Evolutionary conservation across 2,329 filamentous ascomycete species (phyloP).

Genomic region (Nemania sp.): DNA sequence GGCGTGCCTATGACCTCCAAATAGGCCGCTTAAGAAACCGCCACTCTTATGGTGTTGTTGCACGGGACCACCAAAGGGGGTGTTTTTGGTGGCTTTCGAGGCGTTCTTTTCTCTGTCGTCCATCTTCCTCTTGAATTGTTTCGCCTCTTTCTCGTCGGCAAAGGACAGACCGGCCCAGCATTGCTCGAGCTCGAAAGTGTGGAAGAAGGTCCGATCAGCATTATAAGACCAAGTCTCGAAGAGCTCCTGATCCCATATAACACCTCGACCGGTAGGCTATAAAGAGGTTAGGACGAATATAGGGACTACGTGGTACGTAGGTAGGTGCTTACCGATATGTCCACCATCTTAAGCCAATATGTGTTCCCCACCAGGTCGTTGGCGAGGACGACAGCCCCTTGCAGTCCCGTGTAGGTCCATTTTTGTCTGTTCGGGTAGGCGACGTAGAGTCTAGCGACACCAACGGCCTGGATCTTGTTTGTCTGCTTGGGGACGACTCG

Average conservation of each 20-base stretch:
- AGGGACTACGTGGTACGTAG: slow-evolving; percentile 15
- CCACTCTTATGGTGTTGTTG: slow-evolving; percentile 60
- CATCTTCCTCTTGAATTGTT: slow-evolving; percentile 97
- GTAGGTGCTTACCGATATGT: slow-evolving; percentile 80
- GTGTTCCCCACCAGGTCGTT: slow-evolving; percentile 96
- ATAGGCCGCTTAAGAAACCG: slow-evolving; percentile 70
- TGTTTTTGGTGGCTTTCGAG: slow-evolving; percentile 84
- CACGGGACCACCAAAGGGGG: slow-evolving; percentile 73
- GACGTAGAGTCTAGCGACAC: slow-evolving; percentile 92
- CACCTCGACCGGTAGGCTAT: slow-evolving; percentile 81
- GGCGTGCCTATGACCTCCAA: slow-evolving; percentile 70
- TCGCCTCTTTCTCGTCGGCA: slow-evolving; percentile 96
- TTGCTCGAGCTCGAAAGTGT: slow-evolving; percentile 95
- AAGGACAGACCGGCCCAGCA: slow-evolving; percentile 93
- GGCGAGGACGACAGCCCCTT: slow-evolving; percentile 89
- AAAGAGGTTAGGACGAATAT: slow-evolving; percentile 27
- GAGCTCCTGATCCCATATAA: slow-evolving; percentile 98
- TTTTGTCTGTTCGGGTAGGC: slow-evolving; percentile 84
- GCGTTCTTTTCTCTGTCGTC: slow-evolving; percentile 96
- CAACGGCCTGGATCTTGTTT: slow-evolving; percentile 98
- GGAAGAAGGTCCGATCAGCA: slow-evolving; percentile 97
- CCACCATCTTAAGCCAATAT: slow-evolving; percentile 97
- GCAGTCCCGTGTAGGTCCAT: slow-evolving; percentile 96
- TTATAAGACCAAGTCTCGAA: slow-evolving; percentile 96
- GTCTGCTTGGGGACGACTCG: slow-evolving; percentile 90